Conservation (phyloP, 768 basidiomycete species). For the Imleria badia region DNA sequence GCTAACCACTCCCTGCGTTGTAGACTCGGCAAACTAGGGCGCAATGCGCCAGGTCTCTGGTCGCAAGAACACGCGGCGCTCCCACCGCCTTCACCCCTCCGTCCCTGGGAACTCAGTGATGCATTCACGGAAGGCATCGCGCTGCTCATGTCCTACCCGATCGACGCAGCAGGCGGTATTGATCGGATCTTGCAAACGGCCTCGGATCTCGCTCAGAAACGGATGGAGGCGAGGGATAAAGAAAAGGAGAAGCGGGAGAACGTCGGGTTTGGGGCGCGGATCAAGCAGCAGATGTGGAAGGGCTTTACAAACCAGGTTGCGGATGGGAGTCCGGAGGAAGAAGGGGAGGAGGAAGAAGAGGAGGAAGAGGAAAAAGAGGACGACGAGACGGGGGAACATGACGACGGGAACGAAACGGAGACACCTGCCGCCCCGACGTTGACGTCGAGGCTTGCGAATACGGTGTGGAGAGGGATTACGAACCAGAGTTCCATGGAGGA, state of each 20-base stretch:
- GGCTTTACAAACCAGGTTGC: slow-evolving; percentile 58
- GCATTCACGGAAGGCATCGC: slow-evolving; percentile 66
- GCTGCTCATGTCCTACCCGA: slow-evolving; percentile 64
- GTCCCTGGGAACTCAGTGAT: slow-evolving; percentile 55
- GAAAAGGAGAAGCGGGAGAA: slow-evolving; percentile 31
- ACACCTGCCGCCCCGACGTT: slow-evolving; percentile 38
- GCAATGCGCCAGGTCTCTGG: slow-evolving; percentile 53
- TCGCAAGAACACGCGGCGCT: slow-evolving; percentile 39
- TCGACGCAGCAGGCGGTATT: slow-evolving; percentile 65
- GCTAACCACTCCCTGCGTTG: not conserved
- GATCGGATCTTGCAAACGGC: slow-evolving; percentile 70
- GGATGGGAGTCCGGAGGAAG: slow-evolving; percentile 30
- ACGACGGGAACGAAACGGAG: slow-evolving; percentile 49
- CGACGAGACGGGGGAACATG: slow-evolving; percentile 27
- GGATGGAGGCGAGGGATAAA: slow-evolving; percentile 38
- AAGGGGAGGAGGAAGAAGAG: slow-evolving; percentile 38
- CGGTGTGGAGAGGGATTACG: slow-evolving; percentile 76
- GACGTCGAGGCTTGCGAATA: slow-evolving; percentile 55
- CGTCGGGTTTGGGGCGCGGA: slow-evolving; percentile 51
- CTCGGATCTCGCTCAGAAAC: slow-evolving; percentile 54
- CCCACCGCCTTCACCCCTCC: slow-evolving; percentile 43
- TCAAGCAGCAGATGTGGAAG: slow-evolving; percentile 65
- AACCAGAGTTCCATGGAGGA: slow-evolving; percentile 74
- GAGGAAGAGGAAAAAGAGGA: slow-evolving; percentile 30
- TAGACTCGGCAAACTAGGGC: slow-evolving; percentile 54